Evolutionary conservation across 2,329 filamentous ascomycete genomes (phyloP).

Genomic region (Nakataea oryzae): DNA sequence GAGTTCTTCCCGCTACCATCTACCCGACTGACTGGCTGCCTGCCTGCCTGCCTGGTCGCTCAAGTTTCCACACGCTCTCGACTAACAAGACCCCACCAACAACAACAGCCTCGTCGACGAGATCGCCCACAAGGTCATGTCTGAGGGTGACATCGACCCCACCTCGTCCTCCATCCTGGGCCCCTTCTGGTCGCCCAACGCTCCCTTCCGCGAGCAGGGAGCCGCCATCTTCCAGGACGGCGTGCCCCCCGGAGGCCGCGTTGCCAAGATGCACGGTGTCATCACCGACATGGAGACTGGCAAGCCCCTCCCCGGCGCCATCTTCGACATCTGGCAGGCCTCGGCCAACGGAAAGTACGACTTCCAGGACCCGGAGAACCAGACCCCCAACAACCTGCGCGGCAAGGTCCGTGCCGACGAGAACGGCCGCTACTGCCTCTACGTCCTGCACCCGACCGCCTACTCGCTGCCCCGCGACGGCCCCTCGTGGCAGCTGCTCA

Average conservation of each 20-base stretch:
- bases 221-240: conserved; percentile 48
- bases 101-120: conserved; percentile 60
- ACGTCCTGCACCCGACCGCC: conserved; percentile 42
- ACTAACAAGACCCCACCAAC: conserved; percentile 2
- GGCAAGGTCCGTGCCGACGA: conserved; percentile 55
- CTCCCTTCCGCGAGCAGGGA: conserved; percentile 60
- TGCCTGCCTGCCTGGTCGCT: no score
- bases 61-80: not conserved
- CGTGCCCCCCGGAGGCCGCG: conserved; percentile 35
- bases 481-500: conserved; percentile 40
- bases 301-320: conserved; percentile 52
- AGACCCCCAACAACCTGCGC: conserved; percentile 52
- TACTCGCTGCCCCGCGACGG: conserved; percentile 32
- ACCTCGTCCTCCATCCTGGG: conserved; percentile 75
- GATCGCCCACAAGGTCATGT: conserved; percentile 59
- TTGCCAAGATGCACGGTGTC: conserved; percentile 54
- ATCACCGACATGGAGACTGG: conserved; percentile 47
- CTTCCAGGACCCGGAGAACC: conserved; percentile 57
- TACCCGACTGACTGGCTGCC: not conserved
- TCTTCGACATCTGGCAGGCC: conserved; percentile 72
- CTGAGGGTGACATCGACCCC: conserved; percentile 37
- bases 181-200: conserved; percentile 71
- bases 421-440: conserved; percentile 51
- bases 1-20: conserved; percentile 10
- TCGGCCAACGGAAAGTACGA: conserved; percentile 60